phyloP scores from a whole-genome alignment of 805 yeast genomes.

The Kuraishia hungarica region DNA sequence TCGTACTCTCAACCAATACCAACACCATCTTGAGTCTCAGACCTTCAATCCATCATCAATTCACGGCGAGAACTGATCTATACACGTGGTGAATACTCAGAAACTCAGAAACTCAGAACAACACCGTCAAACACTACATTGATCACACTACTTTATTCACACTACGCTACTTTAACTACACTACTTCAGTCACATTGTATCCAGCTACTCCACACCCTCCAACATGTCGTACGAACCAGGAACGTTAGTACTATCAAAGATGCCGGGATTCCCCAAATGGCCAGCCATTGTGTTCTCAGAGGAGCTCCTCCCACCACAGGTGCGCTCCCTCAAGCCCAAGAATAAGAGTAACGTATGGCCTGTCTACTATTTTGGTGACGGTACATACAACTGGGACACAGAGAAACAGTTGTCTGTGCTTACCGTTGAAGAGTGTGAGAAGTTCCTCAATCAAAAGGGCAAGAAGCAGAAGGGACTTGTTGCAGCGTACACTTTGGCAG shows the following conservation, averaged over 20 bases:
- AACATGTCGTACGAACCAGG: conserved; percentile 7
- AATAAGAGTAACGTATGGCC: not conserved
- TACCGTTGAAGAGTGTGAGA: conserved; percentile 4
- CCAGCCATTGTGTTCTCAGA: conserved; percentile 35
- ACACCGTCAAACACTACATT: too few relatives aligned
- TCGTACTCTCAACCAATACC: too few relatives aligned
- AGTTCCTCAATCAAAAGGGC: not conserved
- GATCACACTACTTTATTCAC: too few relatives aligned
- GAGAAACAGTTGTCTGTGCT: conserved; percentile 14
- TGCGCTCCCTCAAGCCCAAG: conserved; percentile 26
- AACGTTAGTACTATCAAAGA: conserved; percentile 34
- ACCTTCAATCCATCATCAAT: too few relatives aligned
- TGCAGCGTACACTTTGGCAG: conserved; percentile 7
- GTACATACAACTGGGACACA: conserved; percentile 34
- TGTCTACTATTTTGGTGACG: conserved; percentile 18
- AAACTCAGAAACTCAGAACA: too few relatives aligned
- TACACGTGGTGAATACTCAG: too few relatives aligned
- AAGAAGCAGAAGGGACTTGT: conserved; percentile 8
- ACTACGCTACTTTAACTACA: not conserved
- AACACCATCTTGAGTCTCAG: too few relatives aligned
- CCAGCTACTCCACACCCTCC: not conserved
- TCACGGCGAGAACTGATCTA: too few relatives aligned
- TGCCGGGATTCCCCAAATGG: conserved; percentile 39
- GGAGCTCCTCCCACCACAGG: conserved; percentile 16
- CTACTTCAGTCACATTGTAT: not conserved